Conservation (phyloP, 495 filamentous ascomycete genomes). For the Apiosordaria backusii region DNA sequence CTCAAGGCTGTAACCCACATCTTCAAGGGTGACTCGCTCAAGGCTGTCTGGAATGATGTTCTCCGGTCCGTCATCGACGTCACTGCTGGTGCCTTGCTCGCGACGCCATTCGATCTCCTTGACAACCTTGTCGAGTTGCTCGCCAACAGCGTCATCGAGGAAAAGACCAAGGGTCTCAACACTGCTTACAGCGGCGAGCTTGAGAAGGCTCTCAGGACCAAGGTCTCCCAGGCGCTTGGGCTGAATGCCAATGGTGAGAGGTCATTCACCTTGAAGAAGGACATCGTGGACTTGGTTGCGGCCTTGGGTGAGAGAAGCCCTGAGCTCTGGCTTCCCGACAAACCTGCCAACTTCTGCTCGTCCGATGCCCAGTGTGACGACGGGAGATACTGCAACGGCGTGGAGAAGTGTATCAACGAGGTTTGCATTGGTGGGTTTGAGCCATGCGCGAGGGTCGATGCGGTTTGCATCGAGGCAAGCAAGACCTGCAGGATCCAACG, state of each 20-base stretch:
- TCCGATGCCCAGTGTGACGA: constrained; percentile 16
- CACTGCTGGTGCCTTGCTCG: constrained; percentile 11
- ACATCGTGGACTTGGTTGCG: constrained; percentile 14
- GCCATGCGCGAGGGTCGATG: constrained; percentile 6
- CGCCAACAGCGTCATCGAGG: constrained; percentile 13
- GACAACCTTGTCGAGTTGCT: constrained; percentile 19
- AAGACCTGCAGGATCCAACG: constrained; percentile 8
- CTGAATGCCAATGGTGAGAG: constrained; percentile 20
- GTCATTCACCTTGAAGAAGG: constrained; percentile 16
- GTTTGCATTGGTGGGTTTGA: constrained; percentile 4
- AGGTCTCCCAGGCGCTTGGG: constrained; percentile 9
- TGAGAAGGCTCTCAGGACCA: constrained; percentile 13
- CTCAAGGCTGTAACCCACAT: constrained; percentile 18
- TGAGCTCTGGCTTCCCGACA: constrained; percentile 17
- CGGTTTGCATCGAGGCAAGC: constrained; percentile 10
- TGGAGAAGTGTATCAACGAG: constrained; percentile 20
- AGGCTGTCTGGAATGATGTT: constrained; percentile 15
- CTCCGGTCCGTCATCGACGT: constrained; percentile 14
- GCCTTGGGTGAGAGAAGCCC: constrained; percentile 8
- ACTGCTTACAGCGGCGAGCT: constrained; percentile 16
- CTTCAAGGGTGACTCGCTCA: constrained; percentile 18
- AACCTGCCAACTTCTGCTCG: constrained; percentile 16
- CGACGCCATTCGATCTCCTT: constrained; percentile 16
- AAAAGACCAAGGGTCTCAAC: constrained; percentile 12
- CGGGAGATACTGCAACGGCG: constrained; percentile 14